Percentiles rank a stretch among this genome's conserved stretches.
Evolutionary conservation across 2,329 filamentous ascomycete genomes (phyloP).

Genomic region (Tolypocladium guangdongense): DNA sequence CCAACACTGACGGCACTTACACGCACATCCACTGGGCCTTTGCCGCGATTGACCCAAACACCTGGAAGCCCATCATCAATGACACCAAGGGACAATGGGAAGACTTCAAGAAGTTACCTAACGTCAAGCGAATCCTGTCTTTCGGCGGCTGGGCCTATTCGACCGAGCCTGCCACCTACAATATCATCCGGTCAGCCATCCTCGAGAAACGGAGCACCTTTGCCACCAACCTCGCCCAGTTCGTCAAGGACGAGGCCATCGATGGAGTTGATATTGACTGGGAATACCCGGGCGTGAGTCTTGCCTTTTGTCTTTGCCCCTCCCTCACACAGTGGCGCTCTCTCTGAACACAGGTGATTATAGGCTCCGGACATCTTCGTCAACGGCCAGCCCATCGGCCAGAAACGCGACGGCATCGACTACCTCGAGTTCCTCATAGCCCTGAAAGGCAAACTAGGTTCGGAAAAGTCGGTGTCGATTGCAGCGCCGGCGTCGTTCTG

Average conservation of each 20-base stretch:
- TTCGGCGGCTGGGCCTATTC: constrained; percentile 18
- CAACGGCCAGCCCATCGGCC: neutral
- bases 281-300: constrained; percentile 23
- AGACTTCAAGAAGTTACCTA: constrained; percentile 10
- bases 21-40: constrained; percentile 18
- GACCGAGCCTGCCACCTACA: constrained; percentile 9
- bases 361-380: no score
- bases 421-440: constrained; percentile 8
- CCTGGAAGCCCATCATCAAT: constrained; percentile 8
- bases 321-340: no score
- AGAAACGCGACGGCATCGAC: constrained; percentile 3
- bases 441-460: constrained; percentile 1
- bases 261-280: constrained; percentile 31
- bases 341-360: no score
- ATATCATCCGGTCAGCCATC: constrained; percentile 12
- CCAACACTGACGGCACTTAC: constrained; percentile 8
- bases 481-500: constrained; percentile 21
- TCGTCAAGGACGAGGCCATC: constrained; percentile 22
- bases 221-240: constrained; percentile 21
- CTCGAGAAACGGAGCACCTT: constrained; percentile 21
- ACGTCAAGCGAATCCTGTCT: constrained; percentile 15
- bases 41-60: constrained; percentile 13
- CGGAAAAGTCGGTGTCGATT: constrained; percentile 16
- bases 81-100: constrained; percentile 12
- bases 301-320: no score